Evolutionary conservation across 2,329 filamentous ascomycete genomes (phyloP).

Genomic region (Thelonectria olida): DNA sequence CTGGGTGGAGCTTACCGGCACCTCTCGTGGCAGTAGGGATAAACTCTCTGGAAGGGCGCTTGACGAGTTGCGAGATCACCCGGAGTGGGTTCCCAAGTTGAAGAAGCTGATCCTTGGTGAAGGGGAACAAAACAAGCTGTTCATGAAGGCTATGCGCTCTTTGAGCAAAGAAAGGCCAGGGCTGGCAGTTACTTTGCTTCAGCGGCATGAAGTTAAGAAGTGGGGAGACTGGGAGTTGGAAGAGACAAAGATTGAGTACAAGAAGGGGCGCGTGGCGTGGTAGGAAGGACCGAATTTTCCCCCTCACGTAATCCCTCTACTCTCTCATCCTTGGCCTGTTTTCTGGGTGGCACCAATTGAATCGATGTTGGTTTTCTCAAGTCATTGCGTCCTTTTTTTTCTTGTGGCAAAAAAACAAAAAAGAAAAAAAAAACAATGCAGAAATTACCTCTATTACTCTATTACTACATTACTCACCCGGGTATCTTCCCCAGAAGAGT

Average conservation of each 20-base stretch:
- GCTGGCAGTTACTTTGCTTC: conserved; percentile 8
- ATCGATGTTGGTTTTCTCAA: too few species aligned
- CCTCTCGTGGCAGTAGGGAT: neutral
- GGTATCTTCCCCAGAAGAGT: too few species aligned
- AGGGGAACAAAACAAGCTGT: neutral
- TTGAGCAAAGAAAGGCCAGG: conserved; percentile 15
- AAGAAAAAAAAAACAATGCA: too few species aligned
- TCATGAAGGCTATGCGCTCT: conserved; percentile 27
- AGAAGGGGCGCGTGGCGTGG: too few species aligned
- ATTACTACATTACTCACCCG: too few species aligned
- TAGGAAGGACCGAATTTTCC: too few species aligned
- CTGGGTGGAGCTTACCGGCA: conserved; percentile 10
- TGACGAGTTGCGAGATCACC: conserved; percentile 12
- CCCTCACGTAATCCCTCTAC: too few species aligned
- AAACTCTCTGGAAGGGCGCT: neutral
- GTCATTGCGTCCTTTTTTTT: too few species aligned
- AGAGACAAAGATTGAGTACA: neutral
- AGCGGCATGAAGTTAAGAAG: conserved; percentile 3
- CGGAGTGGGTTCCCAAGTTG: conserved; percentile 22
- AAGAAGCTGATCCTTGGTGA: conserved; percentile 1
- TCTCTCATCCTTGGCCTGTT: too few species aligned
- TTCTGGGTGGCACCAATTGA: too few species aligned
- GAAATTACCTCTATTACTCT: too few species aligned
- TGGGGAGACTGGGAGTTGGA: conserved; percentile 25
- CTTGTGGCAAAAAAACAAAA: too few species aligned